Base-by-base conservation (phyloP, 2,329 filamentous ascomycete species). In the Aspergillus sp. region DNA sequence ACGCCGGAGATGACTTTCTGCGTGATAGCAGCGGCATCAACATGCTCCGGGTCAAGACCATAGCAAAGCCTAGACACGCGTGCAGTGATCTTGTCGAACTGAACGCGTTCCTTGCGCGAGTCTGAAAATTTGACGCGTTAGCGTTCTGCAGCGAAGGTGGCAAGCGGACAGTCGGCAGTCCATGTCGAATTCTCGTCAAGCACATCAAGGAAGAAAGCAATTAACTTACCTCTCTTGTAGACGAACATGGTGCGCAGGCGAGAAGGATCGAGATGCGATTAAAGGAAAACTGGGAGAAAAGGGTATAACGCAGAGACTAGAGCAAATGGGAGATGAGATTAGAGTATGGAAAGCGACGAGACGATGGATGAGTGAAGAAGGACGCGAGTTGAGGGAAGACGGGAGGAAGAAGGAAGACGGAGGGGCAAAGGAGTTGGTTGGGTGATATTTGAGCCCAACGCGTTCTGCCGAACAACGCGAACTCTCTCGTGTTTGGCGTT, bases 11-110 rank as follows among this genome's bases (percentile, higher is more conserved):
- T 98, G 64, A 98, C 91, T 68, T 96, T 98, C 69, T 94, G 88
- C 39, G 91, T 98, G 60, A 98, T 98, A 55, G 89, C 86, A 46
- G 93, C 91, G 35, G 91, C 86, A 67, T 98, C 91, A 54, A 98
- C 85, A 70, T 98, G 91, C 50, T 84, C 89, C 31, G 83, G 77
- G 59, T 98, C 91, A 37, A 98, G 81, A 47, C 89, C 89, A 64
- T 98, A 98, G 75, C 91, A 98, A 57, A 98, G 74, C 55, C 91
- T 80, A 29, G 91, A 96, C 49, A 98, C 91, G 66, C 91, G 86
- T 53, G 91, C 91, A 56, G 91, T 96, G 76, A 98, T 98, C 72
- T 98, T 98, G 75, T 98, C 91, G 71, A 98, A 98, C 65, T 98
- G 91, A 46, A 98, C 91, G 65, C 91, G 91, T 75, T 98, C 91